Percentiles rank a stretch among this genome's conserved stretches.
Evolutionary conservation across 345 rosid genomes (phyloP).

Genomic region (Lepidium didymum): DNA sequence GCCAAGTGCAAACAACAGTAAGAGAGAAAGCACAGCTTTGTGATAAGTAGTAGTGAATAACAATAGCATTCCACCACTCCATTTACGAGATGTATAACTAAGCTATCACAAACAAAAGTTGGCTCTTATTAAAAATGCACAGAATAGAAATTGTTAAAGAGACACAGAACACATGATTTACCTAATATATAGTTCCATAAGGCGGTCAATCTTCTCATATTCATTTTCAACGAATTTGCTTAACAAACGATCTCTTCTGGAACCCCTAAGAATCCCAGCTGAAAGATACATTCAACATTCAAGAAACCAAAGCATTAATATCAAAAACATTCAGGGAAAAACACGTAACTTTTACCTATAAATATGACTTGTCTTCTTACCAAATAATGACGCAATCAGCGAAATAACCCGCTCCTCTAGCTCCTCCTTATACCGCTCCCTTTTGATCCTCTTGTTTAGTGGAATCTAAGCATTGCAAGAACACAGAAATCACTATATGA

Average conservation of each 20-base stretch:
- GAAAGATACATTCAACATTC: constrained; percentile 9
- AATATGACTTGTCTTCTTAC: constrained; percentile 56
- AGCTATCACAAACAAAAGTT: background rate
- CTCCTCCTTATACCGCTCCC: constrained; percentile 81
- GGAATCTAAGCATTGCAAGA: constrained; percentile 56
- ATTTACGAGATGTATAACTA: background rate
- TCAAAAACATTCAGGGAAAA: background rate
- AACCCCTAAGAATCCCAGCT: constrained; percentile 91
- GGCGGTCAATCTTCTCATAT: constrained; percentile 94
- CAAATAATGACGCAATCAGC: constrained; percentile 78
- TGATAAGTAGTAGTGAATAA: background rate
- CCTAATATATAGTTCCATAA: constrained; percentile 89
- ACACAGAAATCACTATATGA: background rate
- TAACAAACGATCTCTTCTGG: constrained; percentile 83
- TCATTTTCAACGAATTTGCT: constrained; percentile 93
- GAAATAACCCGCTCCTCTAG: constrained; percentile 83
- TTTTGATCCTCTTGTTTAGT: constrained; percentile 74
- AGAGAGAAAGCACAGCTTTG: background rate
- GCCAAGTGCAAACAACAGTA: constrained; percentile 12
- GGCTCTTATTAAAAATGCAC: background rate
- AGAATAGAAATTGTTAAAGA: background rate
- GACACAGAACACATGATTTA: constrained; percentile 10
- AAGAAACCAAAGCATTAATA: constrained; percentile 3
- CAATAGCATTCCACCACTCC: background rate
- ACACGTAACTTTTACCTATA: background rate